phyloP scores from a whole-genome alignment of 2,329 filamentous ascomycete species.

The Cercospora sp. region DNA sequence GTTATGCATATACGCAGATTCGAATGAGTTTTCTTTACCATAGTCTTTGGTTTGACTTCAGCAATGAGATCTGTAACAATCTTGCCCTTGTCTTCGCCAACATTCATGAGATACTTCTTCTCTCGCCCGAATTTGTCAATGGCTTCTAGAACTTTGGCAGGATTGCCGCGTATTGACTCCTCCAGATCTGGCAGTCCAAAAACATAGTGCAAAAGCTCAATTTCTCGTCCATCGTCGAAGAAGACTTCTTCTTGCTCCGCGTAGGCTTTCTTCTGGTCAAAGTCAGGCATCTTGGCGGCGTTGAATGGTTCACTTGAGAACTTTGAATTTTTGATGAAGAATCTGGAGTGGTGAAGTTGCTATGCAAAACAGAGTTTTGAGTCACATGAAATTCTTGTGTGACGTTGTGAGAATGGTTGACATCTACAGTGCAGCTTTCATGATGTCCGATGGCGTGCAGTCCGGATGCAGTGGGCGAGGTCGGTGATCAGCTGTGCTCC shows the following conservation, averaged over 20 bases:
- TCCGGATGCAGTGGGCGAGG: constrained; percentile 1
- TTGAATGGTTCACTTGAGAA: not conserved
- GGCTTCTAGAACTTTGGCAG: constrained; percentile 62
- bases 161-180: constrained; percentile 60
- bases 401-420: not conserved
- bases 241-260: constrained; percentile 50
- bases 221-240: constrained; percentile 70
- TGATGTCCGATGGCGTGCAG: constrained; percentile 2
- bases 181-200: constrained; percentile 62
- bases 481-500: constrained; percentile 13
- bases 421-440: not conserved
- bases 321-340: not conserved
- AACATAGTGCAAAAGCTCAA: constrained; percentile 70
- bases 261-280: constrained; percentile 50
- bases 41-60: constrained; percentile 63
- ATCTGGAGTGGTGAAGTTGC: not conserved
- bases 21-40: constrained; percentile 54
- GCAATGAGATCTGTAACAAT: constrained; percentile 69
- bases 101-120: constrained; percentile 75
- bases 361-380: not conserved
- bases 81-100: constrained; percentile 71
- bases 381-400: not conserved
- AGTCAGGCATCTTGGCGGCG: constrained; percentile 31
- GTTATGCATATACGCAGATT: too few species aligned
- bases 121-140: constrained; percentile 70